These are phyloP conservation scores for Colletotrichum graminicola DNA, from an alignment of 2,329 filamentous ascomycete genomes.

Conservation along the genomic window DNA sequence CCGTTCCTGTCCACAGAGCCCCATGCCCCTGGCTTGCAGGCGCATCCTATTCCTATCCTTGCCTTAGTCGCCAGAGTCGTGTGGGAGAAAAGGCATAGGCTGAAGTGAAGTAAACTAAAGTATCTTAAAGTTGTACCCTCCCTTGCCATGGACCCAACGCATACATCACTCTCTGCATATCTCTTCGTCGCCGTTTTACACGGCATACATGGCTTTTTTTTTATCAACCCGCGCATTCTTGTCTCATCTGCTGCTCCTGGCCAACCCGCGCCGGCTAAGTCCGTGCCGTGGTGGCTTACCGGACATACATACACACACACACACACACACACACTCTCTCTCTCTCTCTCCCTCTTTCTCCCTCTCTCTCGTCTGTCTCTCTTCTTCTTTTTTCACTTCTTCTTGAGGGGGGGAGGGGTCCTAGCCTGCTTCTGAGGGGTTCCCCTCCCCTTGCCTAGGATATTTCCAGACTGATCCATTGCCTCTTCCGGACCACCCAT, in stretches of 20 bases:
- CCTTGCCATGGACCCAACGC: slow-evolving; percentile 15
- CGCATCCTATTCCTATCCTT: slow-evolving; percentile 24
- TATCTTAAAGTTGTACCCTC: slow-evolving; percentile 24
- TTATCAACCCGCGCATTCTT: slow-evolving; percentile 19
- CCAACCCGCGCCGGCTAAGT: slow-evolving; percentile 28
- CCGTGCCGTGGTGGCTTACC: slow-evolving; percentile 11
- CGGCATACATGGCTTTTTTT: slow-evolving; percentile 31
- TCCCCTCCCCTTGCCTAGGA: neutral
- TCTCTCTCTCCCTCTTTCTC: slow-evolving; percentile 39
- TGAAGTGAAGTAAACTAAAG: neutral
- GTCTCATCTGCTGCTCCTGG: slow-evolving; percentile 23
- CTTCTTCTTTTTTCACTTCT: neutral
- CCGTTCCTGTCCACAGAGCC: slow-evolving; percentile 41
- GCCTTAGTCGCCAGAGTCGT: slow-evolving; percentile 17
- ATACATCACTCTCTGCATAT: slow-evolving; percentile 26
- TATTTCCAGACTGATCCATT: slow-evolving; percentile 41
- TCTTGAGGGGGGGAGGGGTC: neutral
- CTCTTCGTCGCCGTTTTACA: slow-evolving; percentile 40
- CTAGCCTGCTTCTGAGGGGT: neutral
- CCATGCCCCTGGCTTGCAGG: slow-evolving; percentile 40
- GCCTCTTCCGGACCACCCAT: slow-evolving; percentile 45
- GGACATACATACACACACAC: no score
- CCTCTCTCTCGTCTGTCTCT: slow-evolving; percentile 42
- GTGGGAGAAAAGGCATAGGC: neutral
- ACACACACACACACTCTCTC: slow-evolving; percentile 27